Evolutionary conservation across 495 filamentous ascomycete genomes (phyloP).

Genomic region (Lentithecium fluviatile): DNA sequence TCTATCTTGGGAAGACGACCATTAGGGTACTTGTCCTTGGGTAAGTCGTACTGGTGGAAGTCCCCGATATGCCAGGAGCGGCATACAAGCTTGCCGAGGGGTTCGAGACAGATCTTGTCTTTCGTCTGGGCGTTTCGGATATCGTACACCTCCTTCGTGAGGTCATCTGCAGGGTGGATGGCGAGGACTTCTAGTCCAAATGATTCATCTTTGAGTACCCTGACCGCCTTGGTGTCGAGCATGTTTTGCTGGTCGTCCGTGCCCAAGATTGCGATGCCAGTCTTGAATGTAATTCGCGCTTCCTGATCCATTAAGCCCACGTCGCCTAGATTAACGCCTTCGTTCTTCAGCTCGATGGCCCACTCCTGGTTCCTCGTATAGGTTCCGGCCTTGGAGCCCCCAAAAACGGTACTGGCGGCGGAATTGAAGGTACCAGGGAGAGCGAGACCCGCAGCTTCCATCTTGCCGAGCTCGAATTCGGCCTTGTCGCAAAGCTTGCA

Average conservation of each 20-base stretch:
- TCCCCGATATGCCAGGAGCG: slow-evolving; percentile 34
- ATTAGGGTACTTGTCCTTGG: slow-evolving; percentile 25
- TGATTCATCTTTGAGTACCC: slow-evolving; percentile 44
- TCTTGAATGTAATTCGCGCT: slow-evolving; percentile 44
- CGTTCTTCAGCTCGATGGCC: slow-evolving; percentile 36
- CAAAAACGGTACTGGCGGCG: slow-evolving; percentile 61
- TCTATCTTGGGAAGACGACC: slow-evolving; percentile 19
- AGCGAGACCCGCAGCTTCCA: slow-evolving; percentile 47
- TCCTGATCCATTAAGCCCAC: slow-evolving; percentile 35
- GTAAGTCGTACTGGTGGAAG: slow-evolving; percentile 40
- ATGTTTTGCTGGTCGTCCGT: slow-evolving; percentile 36
- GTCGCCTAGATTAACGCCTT: slow-evolving; percentile 4
- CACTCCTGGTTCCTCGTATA: slow-evolving; percentile 42
- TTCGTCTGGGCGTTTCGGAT: slow-evolving; percentile 30
- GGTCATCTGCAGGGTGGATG: slow-evolving; percentile 46
- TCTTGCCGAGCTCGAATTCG: slow-evolving; percentile 62
- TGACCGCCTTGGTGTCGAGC: slow-evolving; percentile 30
- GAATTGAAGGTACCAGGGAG: slow-evolving; percentile 76
- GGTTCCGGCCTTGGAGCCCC: slow-evolving; percentile 48
- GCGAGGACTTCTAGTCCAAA: slow-evolving; percentile 59
- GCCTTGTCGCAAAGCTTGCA: slow-evolving; percentile 66
- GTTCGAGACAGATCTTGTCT: slow-evolving; percentile 30
- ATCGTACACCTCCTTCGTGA: slow-evolving; percentile 48
- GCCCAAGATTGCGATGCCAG: slow-evolving; percentile 43
- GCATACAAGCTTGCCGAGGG: slow-evolving; percentile 43